Evolutionary conservation across 2,329 filamentous ascomycete species (phyloP), one percentile per base, ranked within the genome.

Genomic region (Furcasterigmium sp.): DNA sequence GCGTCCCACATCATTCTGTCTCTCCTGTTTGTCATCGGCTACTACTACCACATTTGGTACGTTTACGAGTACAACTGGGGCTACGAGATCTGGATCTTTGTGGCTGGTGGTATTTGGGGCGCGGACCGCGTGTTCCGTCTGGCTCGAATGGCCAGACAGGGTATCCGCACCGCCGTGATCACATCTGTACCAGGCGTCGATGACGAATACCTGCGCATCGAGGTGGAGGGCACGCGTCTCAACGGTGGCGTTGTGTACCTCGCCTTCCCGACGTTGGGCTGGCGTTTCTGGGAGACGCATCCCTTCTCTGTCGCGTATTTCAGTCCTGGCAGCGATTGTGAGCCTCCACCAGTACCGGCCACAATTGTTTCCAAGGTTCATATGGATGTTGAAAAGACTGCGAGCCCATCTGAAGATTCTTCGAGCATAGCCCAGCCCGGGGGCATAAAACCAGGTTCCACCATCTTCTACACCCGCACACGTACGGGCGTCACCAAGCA

Each of bases 11-110:
- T 61, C 13, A 26, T 61, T 1, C 49, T 67, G 2, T 51, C 58
- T 1, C 46, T 61, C 5, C 23, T 67, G 14, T 59, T 64, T 17
- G 43, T 68, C 21, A 46, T 62, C 37, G 56, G 54, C 2, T 64
- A 54, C 39, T 66, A 59, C 49, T 61, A 62, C 29, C 62, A 66
- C 40, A 60, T 65, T 29, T 60, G 56, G 51, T 62, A 61, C 56
- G 41, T 52, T 4, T 64, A 56, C 41, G 44, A 43, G 7, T 61
- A 59, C 48, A 56, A 55, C 25, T 65, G 62, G 61, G 63, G 63
- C 1, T 64, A 66, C 30, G 62, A 66, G 48, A 63, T 63, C 30
- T 65, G 61, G 55, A 51, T 56, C 14, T 62, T 59, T 42, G 44
- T 62, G n/a, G 57, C 50, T 2, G 55, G 48, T 11, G 61, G 45